Evolutionary conservation across 257 asterid genomes (phyloP).

Genomic region (Penstemon davidsonii): DNA sequence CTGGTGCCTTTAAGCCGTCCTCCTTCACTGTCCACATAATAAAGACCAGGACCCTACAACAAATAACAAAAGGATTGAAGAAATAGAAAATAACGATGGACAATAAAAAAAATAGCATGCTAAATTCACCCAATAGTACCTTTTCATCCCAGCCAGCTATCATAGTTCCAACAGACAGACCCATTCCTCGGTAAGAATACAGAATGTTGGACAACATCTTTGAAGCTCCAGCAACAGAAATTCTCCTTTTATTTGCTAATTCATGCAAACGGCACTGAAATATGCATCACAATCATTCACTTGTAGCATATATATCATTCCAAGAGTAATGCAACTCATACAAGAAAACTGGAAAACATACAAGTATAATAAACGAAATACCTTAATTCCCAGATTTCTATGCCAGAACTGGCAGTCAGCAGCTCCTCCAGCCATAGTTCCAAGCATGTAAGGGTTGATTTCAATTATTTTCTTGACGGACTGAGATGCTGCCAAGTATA

Average conservation of each 20-base stretch:
- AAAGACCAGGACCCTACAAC: conserved; percentile 87
- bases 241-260: conserved; percentile 92
- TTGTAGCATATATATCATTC: conserved; percentile 13
- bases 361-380: conserved; percentile 14
- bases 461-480: conserved; percentile 89
- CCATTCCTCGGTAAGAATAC: conserved; percentile 94
- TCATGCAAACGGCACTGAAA: conserved; percentile 91
- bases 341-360: not conserved
- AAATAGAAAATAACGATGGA: not conserved
- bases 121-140: conserved; percentile 44
- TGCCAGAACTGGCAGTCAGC: conserved; percentile 98
- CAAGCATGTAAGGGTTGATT: conserved; percentile 89
- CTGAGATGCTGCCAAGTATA: conserved; percentile 62
- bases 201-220: conserved; percentile 83
- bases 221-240: conserved; percentile 87
- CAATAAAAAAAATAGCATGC: conserved; percentile 1
- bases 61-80: not conserved
- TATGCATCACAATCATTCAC: conserved; percentile 23
- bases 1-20: conserved; percentile 92
- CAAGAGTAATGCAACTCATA: not conserved
- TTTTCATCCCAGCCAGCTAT: conserved; percentile 98
- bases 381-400: conserved; percentile 84
- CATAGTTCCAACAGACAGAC: conserved; percentile 91
- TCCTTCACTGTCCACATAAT: conserved; percentile 96
- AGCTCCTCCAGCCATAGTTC: conserved; percentile 99